Evolutionary conservation across 139 green algal genomes (phyloP), one percentile per base, ranked within the genome.

Genomic region (Mychonastes homosphaera): DNA sequence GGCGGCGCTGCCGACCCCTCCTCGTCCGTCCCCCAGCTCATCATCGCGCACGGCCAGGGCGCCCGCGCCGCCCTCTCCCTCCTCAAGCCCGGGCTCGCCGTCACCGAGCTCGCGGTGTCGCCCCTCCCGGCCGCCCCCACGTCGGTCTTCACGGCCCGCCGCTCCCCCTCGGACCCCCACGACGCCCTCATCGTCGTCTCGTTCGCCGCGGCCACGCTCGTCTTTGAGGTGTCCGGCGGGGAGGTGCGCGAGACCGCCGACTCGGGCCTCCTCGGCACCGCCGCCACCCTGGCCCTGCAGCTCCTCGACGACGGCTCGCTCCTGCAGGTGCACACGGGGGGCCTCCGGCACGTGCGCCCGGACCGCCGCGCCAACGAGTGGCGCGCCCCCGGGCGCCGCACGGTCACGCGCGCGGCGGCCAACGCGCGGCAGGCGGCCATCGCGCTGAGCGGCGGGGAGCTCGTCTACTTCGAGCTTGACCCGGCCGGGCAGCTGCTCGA

Each of bases 391-490:
- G 89, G 88, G 24, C 70, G 84, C 13, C 65, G 74, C 6, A 63
- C 65, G 18, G 82, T 95, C 62, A 76, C 69, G 10, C 64, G 61
- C 27, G 76, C 81, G 2, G 62, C 86, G 15, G 78, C 64, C 32
- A 95, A 95, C 71, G 78, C 79, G 63, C 76, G 79, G 4, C 87
- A 95, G 73, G 77, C 83, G 9, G 82, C 85, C 16, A 83, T 94
- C 15, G 81, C 87, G 15, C 71, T 97, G n/a, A 59, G 72, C 21
- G 91, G 88, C 18, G 90, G 90, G 10, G 85, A 96, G 59, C 40
- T 98, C 59, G 78, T 95, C 19, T 94, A 95, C 65, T 99, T 99
- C 67, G 92, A 99, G 80, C 82, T 98, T 58, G 86, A 91, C 50
- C 58, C 67, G 27, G 80, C 81, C 47, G 83, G 84, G 23, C 79